Conservation (phyloP, 371 early-diverging fungal species). For the Mortierella sp. region DNA sequence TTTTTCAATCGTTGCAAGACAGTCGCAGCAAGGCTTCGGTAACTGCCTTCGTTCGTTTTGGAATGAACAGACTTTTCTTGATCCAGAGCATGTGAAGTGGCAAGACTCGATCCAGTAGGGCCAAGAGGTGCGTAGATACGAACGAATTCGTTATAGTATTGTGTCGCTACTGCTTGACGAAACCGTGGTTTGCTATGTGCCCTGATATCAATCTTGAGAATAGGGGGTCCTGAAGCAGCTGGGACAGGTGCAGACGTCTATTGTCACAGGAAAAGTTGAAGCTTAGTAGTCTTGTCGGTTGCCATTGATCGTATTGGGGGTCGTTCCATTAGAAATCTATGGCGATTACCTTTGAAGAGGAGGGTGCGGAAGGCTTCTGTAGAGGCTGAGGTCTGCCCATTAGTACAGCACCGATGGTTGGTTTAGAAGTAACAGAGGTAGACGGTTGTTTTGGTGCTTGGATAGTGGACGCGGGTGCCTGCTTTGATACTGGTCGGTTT, state of each 20-base stretch:
- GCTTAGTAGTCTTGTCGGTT: too few relatives aligned
- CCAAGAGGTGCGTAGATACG: constrained; percentile 36
- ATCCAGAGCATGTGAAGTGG: constrained; percentile 37
- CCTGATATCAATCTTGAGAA: constrained; percentile 43
- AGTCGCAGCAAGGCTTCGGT: constrained; percentile 60
- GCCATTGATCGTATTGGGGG: too few relatives aligned
- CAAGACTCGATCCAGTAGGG: constrained; percentile 19
- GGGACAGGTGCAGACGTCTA: not conserved
- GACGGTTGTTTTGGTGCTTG: constrained; percentile 24
- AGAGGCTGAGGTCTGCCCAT: constrained; percentile 21
- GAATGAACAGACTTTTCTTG: constrained; percentile 44
- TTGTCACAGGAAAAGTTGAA: too few relatives aligned
- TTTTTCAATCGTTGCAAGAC: constrained; percentile 62
- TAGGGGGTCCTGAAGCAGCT: constrained; percentile 31
- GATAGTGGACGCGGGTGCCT: constrained; percentile 17
- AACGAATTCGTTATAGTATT: constrained; percentile 42
- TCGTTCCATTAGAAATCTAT: not conserved
- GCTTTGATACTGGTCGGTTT: not conserved
- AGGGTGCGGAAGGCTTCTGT: not conserved
- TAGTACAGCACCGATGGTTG: constrained; percentile 14
- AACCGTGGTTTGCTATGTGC: constrained; percentile 49
- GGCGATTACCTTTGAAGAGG: constrained; percentile 1
- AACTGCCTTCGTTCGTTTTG: constrained; percentile 55
- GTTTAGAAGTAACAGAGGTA: not conserved
- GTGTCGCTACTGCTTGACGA: constrained; percentile 40